These are phyloP conservation scores for Davidsoniella eucalypti DNA, from an alignment of 2,329 filamentous ascomycete genomes.

Conservation along the genomic window DNA sequence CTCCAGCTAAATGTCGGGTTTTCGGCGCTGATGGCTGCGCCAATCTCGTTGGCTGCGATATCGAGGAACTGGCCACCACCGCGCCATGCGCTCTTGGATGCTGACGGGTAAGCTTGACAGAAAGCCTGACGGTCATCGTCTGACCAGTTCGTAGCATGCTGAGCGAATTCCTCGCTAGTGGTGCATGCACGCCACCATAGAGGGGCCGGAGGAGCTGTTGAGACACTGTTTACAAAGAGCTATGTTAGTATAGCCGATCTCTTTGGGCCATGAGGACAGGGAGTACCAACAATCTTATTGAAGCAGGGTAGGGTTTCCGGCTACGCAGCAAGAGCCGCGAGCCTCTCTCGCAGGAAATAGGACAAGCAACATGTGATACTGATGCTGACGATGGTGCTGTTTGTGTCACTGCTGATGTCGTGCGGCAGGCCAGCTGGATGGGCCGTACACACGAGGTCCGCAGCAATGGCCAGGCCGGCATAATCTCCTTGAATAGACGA, in stretches of 20 bases:
- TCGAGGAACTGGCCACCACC: conserved; percentile 10
- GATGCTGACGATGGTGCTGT: not conserved
- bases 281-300: conserved; percentile 4
- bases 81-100: conserved; percentile 1
- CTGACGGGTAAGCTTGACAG: conserved; percentile 8
- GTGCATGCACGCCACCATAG: conserved; percentile 11
- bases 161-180: conserved; percentile 10
- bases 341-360: too few relatives aligned
- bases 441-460: not conserved
- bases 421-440: not conserved
- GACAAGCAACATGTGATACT: not conserved
- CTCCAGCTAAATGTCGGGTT: conserved; percentile 10
- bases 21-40: conserved; percentile 7
- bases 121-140: conserved; percentile 2
- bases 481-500: too few relatives aligned
- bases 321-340: too few relatives aligned
- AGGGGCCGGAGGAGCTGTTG: not conserved
- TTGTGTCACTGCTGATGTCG: not conserved
- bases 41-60: conserved; percentile 12
- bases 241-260: not conserved
- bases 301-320: not conserved
- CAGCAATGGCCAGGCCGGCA: conserved; percentile 6
- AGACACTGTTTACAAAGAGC: not conserved
- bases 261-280: too few relatives aligned
- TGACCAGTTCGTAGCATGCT: not conserved